A percentile compares a stretch with the other conserved stretches of the same genome.
phyloP scores from a whole-genome alignment of 768 basidiomycete genomes.

The Fibroporia radiculosa region DNA sequence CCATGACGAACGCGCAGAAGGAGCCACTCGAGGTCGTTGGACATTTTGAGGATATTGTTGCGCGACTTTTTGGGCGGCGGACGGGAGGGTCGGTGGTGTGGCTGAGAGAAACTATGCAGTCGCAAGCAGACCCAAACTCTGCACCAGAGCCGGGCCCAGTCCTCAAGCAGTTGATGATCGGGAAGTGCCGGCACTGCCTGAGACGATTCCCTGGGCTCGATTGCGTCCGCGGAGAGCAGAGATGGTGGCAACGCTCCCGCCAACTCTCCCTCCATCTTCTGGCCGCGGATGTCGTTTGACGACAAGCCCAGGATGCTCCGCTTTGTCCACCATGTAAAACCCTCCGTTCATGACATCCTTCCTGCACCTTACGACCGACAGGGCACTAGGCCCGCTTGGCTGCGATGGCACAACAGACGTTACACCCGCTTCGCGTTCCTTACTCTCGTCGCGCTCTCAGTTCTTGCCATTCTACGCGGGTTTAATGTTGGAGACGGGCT shows the following conservation, averaged over 20 bases:
- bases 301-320: neutral
- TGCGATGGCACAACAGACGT: constrained; percentile 4
- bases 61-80: constrained; percentile 16
- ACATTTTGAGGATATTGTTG: constrained; percentile 49
- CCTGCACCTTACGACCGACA: constrained; percentile 3
- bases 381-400: neutral
- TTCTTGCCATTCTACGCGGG: constrained; percentile 2
- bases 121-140: constrained; percentile 14
- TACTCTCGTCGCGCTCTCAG: neutral
- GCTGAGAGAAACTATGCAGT: constrained; percentile 25
- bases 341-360: neutral
- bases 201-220: neutral
- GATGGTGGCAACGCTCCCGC: too few species aligned
- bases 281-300: neutral
- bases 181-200: neutral
- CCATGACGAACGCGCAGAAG: constrained; percentile 65
- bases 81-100: constrained; percentile 17
- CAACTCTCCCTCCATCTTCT: neutral
- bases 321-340: neutral
- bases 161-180: neutral
- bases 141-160: neutral
- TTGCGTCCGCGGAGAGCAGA: neutral
- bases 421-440: constrained; percentile 5
- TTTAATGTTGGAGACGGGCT: neutral
- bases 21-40: constrained; percentile 89